Percentiles rank a stretch among this genome's conserved stretches.
These are phyloP conservation scores for Penicillium glabrum DNA, from an alignment of 2,329 filamentous ascomycete species.

Conservation along the genomic window DNA sequence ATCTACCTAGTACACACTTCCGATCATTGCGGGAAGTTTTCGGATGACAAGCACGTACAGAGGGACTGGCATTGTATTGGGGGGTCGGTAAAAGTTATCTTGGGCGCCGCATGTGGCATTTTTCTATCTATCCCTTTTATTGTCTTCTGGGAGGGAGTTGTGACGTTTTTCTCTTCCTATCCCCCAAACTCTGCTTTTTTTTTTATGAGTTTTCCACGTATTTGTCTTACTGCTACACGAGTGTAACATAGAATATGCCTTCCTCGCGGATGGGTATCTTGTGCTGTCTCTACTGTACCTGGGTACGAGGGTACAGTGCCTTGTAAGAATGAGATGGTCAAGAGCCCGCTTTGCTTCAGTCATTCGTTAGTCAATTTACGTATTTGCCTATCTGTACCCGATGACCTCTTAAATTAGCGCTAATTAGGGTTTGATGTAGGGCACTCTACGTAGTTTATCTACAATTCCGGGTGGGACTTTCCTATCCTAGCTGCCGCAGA, in stretches of 20 bases:
- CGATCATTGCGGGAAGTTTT: background rate
- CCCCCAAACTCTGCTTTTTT: conserved; percentile 3
- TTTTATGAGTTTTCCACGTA: background rate
- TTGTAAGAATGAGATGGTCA: background rate
- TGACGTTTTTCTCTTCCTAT: conserved; percentile 12
- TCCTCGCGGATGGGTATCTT: conserved; percentile 15
- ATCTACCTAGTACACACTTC: conserved; percentile 11
- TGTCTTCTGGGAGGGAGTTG: conserved; percentile 12
- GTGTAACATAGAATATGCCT: conserved; percentile 23
- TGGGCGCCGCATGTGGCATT: conserved; percentile 17
- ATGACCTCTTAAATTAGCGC: background rate
- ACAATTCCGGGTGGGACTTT: no score
- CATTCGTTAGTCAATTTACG: background rate
- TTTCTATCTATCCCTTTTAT: conserved; percentile 9
- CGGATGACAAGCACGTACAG: background rate
- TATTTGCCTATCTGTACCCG: background rate
- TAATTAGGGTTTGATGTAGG: background rate
- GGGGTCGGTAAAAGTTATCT: conserved; percentile 21
- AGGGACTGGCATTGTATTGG: background rate
- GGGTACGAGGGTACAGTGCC: background rate
- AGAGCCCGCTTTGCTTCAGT: background rate
- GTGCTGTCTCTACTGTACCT: background rate
- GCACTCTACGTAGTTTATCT: no score
- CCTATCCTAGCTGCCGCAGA: no score
- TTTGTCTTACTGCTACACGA: conserved; percentile 1